phyloP scores from a whole-genome alignment of 345 rosid genomes.

The Salix brachista region DNA sequence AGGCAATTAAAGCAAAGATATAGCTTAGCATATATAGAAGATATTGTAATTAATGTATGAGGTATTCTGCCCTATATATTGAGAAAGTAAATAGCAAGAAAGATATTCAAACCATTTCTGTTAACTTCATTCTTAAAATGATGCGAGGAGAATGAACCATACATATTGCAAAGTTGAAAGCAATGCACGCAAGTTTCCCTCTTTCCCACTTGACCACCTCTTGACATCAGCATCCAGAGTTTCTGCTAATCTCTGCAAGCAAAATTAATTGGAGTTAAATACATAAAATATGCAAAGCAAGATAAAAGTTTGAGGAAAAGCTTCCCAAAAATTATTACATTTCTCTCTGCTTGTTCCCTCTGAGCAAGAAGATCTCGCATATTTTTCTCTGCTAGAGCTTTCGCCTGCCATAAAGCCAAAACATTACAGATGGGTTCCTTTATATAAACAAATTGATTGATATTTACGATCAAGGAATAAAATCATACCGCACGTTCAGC shows the following conservation, averaged over 20 bases:
- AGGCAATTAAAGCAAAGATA: no score
- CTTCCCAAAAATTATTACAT: slow-evolving; percentile 33
- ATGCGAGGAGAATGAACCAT: slow-evolving; percentile 22
- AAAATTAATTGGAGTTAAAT: slow-evolving; percentile 13
- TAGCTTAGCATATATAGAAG: no score
- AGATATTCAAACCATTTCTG: no score
- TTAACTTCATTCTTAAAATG: neutral
- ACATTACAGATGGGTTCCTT: slow-evolving; percentile 6
- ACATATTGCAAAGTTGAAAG: slow-evolving; percentile 98
- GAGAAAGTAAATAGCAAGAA: no score
- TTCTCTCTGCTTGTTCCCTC: slow-evolving; percentile 88
- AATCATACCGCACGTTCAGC: slow-evolving; percentile 82
- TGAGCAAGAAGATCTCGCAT: slow-evolving; percentile 88
- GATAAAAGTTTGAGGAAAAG: slow-evolving; percentile 5
- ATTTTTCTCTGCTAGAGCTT: slow-evolving; percentile 92
- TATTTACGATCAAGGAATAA: neutral
- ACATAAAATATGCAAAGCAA: neutral
- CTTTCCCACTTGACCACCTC: slow-evolving; percentile 95
- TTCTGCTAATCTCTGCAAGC: slow-evolving; percentile 77
- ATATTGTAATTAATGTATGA: no score
- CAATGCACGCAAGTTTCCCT: slow-evolving; percentile 89
- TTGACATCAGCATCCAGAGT: slow-evolving; percentile 84
- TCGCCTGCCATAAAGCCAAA: slow-evolving; percentile 56
- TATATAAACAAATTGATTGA: neutral
- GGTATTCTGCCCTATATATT: no score